Evolutionary conservation across 176 grass and related monocot genomes (phyloP).

Genomic region (Tillandsia leiboldiana): DNA sequence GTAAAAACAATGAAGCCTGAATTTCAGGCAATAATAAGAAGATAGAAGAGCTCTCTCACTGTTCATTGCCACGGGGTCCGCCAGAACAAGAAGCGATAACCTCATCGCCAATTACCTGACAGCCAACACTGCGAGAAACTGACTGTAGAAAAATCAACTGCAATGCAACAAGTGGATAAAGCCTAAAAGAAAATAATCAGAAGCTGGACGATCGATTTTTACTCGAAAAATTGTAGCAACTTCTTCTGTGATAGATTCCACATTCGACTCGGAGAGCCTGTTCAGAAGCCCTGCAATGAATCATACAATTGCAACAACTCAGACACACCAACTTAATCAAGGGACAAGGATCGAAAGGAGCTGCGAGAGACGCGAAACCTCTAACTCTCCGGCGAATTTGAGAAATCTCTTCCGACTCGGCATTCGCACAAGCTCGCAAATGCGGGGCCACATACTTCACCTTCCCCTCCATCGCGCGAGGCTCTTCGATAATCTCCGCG

Average conservation of each 20-base stretch:
- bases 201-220: no score
- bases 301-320: no score
- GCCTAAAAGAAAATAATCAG: no score
- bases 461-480: no score
- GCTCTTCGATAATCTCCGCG: no score
- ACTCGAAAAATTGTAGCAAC: no score
- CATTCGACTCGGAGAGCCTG: no score
- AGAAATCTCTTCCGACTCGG: conserved; percentile 67
- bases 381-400: conserved; percentile 54
- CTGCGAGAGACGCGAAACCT: conserved; percentile 23
- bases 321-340: no score
- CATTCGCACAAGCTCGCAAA: conserved; percentile 32
- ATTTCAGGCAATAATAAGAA: neutral
- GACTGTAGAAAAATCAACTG: no score
- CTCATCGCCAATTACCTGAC: conserved; percentile 58
- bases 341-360: neutral
- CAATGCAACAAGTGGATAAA: no score
- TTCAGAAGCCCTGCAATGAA: no score
- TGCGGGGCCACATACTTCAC: conserved; percentile 62
- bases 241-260: no score
- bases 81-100: conserved; percentile 62
- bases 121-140: conserved; percentile 54
- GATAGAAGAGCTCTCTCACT: conserved; percentile 42
- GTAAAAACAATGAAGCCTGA: neutral
- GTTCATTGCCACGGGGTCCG: conserved; percentile 76